These are phyloP conservation scores for Xylaria nigripes DNA, from an alignment of 495 filamentous ascomycete species.

Conservation along the genomic window DNA sequence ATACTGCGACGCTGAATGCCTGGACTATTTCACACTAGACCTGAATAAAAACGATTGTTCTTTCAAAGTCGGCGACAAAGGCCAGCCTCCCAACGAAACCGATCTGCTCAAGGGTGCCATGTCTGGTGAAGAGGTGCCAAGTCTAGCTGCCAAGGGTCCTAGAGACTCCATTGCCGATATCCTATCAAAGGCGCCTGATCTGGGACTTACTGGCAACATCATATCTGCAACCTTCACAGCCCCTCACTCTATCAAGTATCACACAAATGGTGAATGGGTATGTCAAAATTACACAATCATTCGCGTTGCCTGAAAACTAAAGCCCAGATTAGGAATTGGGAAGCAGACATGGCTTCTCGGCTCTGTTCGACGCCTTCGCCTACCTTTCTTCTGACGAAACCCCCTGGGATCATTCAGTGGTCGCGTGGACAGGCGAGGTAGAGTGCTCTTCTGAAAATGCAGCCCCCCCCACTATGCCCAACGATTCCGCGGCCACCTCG, in stretches of 20 bases:
- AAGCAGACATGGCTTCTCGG: constrained; percentile 72
- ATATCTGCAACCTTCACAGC: constrained; percentile 84
- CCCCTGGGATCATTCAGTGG: constrained; percentile 76
- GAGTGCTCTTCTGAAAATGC: constrained; percentile 40
- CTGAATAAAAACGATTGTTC: constrained; percentile 22
- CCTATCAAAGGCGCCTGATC: constrained; percentile 52
- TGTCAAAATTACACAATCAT: constrained; percentile 18
- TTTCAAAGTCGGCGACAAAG: neutral
- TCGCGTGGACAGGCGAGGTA: constrained; percentile 92
- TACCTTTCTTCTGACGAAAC: constrained; percentile 68
- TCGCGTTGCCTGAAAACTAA: constrained; percentile 4
- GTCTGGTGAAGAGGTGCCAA: constrained; percentile 53
- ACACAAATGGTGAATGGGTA: constrained; percentile 68
- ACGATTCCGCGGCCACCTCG: constrained; percentile 28
- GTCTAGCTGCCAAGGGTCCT: constrained; percentile 37
- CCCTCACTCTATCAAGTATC: constrained; percentile 63
- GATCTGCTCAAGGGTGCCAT: constrained; percentile 34
- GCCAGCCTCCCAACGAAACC: constrained; percentile 3
- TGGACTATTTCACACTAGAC: constrained; percentile 35
- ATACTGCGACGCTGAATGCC: constrained; percentile 14
- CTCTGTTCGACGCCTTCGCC: constrained; percentile 79
- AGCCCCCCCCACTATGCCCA: constrained; percentile 30
- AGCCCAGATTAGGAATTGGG: constrained; percentile 50
- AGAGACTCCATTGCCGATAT: constrained; percentile 47
- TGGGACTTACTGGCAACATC: constrained; percentile 69